Conservation (phyloP, 2,329 filamentous ascomycete genomes). For the Monilinia polystroma region DNA sequence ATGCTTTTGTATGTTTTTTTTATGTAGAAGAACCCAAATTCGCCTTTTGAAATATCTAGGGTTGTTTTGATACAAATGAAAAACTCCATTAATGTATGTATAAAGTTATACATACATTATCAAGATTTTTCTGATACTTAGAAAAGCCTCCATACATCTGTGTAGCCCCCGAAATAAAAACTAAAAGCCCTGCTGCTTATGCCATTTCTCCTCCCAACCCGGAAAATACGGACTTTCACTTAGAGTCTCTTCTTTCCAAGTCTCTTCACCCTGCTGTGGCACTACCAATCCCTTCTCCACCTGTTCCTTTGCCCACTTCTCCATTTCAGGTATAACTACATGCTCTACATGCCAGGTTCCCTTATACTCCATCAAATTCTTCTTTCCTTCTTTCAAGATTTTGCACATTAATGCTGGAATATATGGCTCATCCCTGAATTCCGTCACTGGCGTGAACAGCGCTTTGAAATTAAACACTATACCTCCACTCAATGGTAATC, state of each 20-base stretch:
- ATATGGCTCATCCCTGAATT: constrained; percentile 70
- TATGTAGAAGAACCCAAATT: no score
- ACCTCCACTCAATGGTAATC: constrained; percentile 71
- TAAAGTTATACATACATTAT: background rate
- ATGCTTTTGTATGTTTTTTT: no score
- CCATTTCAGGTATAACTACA: constrained; percentile 63
- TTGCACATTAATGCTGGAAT: constrained; percentile 68
- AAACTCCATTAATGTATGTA: no score
- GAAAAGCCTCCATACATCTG: background rate
- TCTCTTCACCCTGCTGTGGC: constrained; percentile 31
- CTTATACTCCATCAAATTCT: constrained; percentile 74
- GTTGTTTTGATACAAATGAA: no score
- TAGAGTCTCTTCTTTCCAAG: constrained; percentile 62
- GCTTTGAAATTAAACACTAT: constrained; percentile 89
- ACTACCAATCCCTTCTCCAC: constrained; percentile 58
- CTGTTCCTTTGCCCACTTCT: constrained; percentile 66
- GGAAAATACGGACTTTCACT: constrained; percentile 74
- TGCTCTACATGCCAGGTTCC: constrained; percentile 78
- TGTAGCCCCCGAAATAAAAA: no score
- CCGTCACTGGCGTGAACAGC: constrained; percentile 70
- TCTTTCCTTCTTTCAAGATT: constrained; percentile 69
- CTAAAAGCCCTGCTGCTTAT: constrained; percentile 58
- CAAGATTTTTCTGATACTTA: background rate
- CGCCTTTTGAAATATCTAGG: no score
- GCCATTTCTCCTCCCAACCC: constrained; percentile 76